Evolutionary conservation across 345 rosid species (phyloP).

Genomic region (Corchorus olitorius): DNA sequence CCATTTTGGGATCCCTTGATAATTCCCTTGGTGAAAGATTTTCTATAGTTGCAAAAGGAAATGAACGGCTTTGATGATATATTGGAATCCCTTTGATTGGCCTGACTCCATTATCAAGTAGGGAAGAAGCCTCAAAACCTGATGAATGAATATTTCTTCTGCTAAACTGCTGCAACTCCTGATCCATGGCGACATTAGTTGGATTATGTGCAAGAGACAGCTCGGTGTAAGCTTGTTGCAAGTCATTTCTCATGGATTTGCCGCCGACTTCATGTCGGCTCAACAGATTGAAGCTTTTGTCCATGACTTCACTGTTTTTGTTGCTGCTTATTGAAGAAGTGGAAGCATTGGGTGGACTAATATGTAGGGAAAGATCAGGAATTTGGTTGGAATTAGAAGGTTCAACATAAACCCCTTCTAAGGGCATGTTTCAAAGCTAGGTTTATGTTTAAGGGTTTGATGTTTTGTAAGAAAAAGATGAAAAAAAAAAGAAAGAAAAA

Average conservation of each 20-base stretch:
- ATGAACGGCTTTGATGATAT: slow-evolving; percentile 72
- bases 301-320: neutral
- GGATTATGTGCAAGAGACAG: slow-evolving; percentile 49
- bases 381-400: slow-evolving; percentile 36
- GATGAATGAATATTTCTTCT: slow-evolving; percentile 12
- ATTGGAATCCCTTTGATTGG: slow-evolving; percentile 87
- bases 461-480: slow-evolving; percentile 8
- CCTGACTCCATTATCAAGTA: slow-evolving; percentile 46
- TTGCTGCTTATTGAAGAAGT: slow-evolving; percentile 24
- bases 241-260: slow-evolving; percentile 13
- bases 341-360: slow-evolving; percentile 56
- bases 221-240: slow-evolving; percentile 35
- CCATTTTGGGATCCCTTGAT: slow-evolving; percentile 42
- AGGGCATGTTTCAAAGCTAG: slow-evolving; percentile 35
- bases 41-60: slow-evolving; percentile 46
- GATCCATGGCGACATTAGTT: neutral
- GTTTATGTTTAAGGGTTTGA: slow-evolving; percentile 15
- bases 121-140: slow-evolving; percentile 33
- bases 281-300: slow-evolving; percentile 23
- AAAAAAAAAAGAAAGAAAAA: slow-evolving; percentile 10
- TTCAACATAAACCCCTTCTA: slow-evolving; percentile 58
- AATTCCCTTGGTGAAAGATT: slow-evolving; percentile 21
- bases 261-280: slow-evolving; percentile 2
- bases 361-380: slow-evolving; percentile 80
- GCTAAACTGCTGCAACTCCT: neutral